Conservation (phyloP, 2,329 filamentous ascomycete species). For the Monilinia fructicola region DNA sequence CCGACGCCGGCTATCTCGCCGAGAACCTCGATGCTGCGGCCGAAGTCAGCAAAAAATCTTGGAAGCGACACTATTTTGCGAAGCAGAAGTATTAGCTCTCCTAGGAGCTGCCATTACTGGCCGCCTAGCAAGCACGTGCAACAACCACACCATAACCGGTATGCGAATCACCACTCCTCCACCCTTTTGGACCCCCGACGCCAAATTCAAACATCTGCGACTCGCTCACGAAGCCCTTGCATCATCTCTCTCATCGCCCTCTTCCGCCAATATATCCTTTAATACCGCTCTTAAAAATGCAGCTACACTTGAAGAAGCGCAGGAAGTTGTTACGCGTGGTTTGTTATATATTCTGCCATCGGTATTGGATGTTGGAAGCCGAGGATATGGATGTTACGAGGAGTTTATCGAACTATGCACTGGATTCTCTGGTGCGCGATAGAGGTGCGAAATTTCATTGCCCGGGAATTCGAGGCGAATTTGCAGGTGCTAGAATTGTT, state of each 20-base stretch:
- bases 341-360: constrained; percentile 50
- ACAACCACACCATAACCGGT: constrained; percentile 54
- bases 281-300: constrained; percentile 47
- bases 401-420: constrained; percentile 47
- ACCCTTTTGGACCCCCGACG: constrained; percentile 56
- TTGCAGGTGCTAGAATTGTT: constrained; percentile 55
- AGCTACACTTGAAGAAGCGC: constrained; percentile 47
- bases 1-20: constrained; percentile 34
- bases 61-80: constrained; percentile 48
- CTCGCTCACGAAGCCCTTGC: constrained; percentile 42
- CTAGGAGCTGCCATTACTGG: constrained; percentile 53
- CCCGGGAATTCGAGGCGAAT: constrained; percentile 45
- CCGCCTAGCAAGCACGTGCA: constrained; percentile 45
- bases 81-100: constrained; percentile 55
- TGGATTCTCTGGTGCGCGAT: constrained; percentile 40
- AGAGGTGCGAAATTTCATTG: constrained; percentile 42
- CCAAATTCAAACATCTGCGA: constrained; percentile 52
- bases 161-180: constrained; percentile 49
- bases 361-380: constrained; percentile 49
- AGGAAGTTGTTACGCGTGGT: constrained; percentile 47
- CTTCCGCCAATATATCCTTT: constrained; percentile 44
- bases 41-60: constrained; percentile 36
- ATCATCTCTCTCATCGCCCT: constrained; percentile 23
- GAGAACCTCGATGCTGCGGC: constrained; percentile 25
- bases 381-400: constrained; percentile 51